A percentile compares a stretch with the other conserved stretches of the same genome.
Evolutionary conservation across 2,329 filamentous ascomycete species (phyloP).

Genomic region (Oidium heveae): DNA sequence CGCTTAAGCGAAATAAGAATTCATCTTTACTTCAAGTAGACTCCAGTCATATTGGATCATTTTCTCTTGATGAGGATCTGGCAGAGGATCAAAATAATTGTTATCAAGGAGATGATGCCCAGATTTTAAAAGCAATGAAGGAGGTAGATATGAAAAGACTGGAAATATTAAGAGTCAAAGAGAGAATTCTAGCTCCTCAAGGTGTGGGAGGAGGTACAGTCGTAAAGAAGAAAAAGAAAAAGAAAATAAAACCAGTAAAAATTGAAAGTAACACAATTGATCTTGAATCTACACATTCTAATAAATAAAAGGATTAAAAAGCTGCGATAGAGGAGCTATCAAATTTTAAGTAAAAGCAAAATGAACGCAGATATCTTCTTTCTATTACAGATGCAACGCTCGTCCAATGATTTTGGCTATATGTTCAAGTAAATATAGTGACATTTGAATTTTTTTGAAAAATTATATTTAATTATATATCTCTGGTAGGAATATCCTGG

Average conservation of each 20-base stretch:
- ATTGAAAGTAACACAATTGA: constrained; percentile 2
- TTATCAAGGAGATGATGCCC: constrained; percentile 52
- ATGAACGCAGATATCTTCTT: no score
- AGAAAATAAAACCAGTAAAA: constrained; percentile 10
- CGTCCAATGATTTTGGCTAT: no score
- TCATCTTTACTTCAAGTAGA: constrained; percentile 56
- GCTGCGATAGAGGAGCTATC: no score
- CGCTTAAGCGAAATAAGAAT: constrained; percentile 28
- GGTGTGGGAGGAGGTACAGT: constrained; percentile 45
- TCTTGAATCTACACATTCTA: background rate
- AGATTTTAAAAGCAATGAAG: constrained; percentile 71
- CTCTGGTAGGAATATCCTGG: no score
- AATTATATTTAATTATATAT: no score
- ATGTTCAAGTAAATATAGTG: no score
- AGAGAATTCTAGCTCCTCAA: constrained; percentile 45
- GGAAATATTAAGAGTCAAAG: constrained; percentile 68
- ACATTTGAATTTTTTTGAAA: no score
- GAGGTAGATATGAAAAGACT: constrained; percentile 68
- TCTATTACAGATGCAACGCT: no score
- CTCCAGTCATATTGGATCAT: constrained; percentile 51
- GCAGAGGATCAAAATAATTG: constrained; percentile 22
- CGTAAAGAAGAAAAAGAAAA: constrained; percentile 30
- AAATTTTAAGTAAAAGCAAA: no score
- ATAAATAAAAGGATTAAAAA: no score
- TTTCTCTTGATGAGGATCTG: constrained; percentile 37